Evolutionary conservation across 73 alveolate species (phyloP).

Genomic region (Symbiodinium natans): DNA sequence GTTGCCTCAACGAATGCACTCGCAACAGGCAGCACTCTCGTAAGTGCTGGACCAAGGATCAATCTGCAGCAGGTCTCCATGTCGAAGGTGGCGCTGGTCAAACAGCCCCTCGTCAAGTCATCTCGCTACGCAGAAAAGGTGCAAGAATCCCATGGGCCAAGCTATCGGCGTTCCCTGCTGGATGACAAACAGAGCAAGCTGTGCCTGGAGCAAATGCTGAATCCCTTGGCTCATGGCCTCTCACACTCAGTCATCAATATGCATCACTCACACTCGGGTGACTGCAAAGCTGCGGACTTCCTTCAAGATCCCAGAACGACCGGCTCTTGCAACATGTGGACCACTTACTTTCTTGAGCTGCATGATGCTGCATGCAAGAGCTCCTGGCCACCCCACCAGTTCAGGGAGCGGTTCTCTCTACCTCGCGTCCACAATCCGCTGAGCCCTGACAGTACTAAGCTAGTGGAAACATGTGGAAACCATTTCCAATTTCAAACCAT

Average conservation of each 20-base stretch:
- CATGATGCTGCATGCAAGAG: not conserved
- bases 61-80: not conserved
- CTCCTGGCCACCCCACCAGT: constrained; percentile 8
- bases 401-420: not conserved
- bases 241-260: too few species aligned
- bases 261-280: not conserved
- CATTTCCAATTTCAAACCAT: too few species aligned
- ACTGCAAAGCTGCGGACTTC: not conserved
- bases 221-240: too few species aligned
- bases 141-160: too few species aligned
- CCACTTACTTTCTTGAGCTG: not conserved
- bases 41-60: not conserved
- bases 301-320: too few species aligned
- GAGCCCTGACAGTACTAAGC: too few species aligned
- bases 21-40: too few species aligned
- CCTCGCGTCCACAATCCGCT: too few species aligned
- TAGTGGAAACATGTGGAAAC: too few species aligned
- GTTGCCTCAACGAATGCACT: not conserved
- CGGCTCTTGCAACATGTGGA: too few species aligned
- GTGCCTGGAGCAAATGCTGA: not conserved
- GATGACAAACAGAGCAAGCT: not conserved
- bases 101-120: constrained; percentile 11
- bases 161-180: not conserved
- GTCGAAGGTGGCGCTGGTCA: not conserved
- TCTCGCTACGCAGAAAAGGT: too few species aligned